Evolutionary conservation across 1,284 basidiomycete genomes (phyloP).

Genomic region (Agroathelia rolfsii): DNA sequence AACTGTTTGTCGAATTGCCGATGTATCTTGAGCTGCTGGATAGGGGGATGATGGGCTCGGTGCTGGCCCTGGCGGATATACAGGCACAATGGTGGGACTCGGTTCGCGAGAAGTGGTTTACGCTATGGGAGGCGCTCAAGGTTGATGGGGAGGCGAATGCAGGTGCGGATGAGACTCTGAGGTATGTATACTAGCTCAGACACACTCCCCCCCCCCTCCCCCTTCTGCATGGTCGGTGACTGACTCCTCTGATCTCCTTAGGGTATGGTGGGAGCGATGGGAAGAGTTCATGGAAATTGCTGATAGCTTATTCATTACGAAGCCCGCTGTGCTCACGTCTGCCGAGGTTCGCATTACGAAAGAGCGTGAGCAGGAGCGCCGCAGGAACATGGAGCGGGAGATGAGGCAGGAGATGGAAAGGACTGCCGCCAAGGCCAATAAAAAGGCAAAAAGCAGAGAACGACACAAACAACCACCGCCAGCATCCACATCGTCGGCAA

Average conservation of each 20-base stretch:
- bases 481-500: conserved; percentile 1
- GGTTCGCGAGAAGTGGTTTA: conserved; percentile 53
- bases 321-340: conserved; percentile 6
- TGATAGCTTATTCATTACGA: conserved; percentile 32
- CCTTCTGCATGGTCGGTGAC: too few species aligned
- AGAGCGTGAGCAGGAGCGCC: conserved; percentile 6
- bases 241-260: too few species aligned
- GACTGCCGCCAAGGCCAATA: not conserved
- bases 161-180: conserved; percentile 53
- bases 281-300: conserved; percentile 47
- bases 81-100: conserved; percentile 52
- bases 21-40: conserved; percentile 47
- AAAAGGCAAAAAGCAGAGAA: not conserved
- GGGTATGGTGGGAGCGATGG: conserved; percentile 59
- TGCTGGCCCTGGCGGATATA: conserved; percentile 39
- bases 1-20: conserved; percentile 61
- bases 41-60: conserved; percentile 39
- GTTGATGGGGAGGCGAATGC: conserved; percentile 66
- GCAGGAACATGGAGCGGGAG: conserved; percentile 14
- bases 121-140: conserved; percentile 69
- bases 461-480: conserved; percentile 5
- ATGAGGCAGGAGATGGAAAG: conserved; percentile 4
- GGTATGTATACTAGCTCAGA: too few species aligned
- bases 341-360: too few species aligned
- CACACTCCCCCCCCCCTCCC: too few species aligned